Conservation (phyloP, 208 protist genomes). For the Acanthamoeba triangularis region DNA sequence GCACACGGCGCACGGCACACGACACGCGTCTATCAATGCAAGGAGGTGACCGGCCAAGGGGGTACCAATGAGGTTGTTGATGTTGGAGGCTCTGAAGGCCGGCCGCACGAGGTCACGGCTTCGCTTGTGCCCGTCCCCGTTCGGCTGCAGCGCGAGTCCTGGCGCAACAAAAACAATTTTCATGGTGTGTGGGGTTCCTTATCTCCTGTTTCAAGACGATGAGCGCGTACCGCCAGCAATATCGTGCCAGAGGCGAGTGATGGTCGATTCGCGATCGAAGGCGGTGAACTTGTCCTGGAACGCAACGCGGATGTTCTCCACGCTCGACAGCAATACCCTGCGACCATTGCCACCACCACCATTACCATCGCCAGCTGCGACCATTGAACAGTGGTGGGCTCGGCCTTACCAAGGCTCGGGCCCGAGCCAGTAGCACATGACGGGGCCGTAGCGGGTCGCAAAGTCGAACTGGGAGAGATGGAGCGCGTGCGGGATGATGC, state of each 20-base stretch:
- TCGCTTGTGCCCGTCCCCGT: slow-evolving; percentile 52
- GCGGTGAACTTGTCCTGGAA: slow-evolving; percentile 53
- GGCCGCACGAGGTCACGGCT: slow-evolving; percentile 33
- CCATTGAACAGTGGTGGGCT: too few species aligned
- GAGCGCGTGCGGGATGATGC: slow-evolving; percentile 40
- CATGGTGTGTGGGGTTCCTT: background rate
- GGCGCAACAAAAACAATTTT: background rate
- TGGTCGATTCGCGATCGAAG: slow-evolving; percentile 61
- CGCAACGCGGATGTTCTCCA: slow-evolving; percentile 5
- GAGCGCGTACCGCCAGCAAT: slow-evolving; percentile 6
- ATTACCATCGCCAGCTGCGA: too few species aligned
- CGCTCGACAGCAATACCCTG: slow-evolving; percentile 35
- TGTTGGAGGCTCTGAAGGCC: slow-evolving; percentile 54
- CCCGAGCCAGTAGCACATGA: slow-evolving; percentile 55
- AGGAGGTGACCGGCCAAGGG: too few species aligned
- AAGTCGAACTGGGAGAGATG: slow-evolving; percentile 25
- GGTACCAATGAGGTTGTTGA: slow-evolving; percentile 34
- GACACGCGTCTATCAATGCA: background rate
- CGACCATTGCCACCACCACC: too few species aligned
- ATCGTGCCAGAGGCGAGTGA: slow-evolving; percentile 44
- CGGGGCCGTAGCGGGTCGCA: background rate
- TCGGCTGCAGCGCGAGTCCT: slow-evolving; percentile 53
- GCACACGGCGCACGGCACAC: background rate
- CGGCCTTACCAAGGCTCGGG: background rate
- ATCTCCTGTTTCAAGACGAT: background rate